Evolutionary conservation across 164 flowering plant genomes (phyloP), one percentile per base, ranked within the genome.

Genomic region (Liquidambar formosana): DNA sequence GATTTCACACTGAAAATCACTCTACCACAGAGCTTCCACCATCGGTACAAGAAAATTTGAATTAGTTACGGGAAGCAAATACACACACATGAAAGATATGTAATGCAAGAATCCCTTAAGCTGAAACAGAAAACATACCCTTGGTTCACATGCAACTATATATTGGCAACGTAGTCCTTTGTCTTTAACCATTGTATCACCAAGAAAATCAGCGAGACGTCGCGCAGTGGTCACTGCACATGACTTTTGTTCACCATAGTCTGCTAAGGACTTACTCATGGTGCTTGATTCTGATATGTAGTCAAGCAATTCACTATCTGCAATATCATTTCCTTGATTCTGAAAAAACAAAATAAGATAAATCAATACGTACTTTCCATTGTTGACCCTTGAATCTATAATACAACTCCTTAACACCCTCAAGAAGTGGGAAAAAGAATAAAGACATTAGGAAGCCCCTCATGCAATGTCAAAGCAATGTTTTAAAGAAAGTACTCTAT

Each of bases 221-320:
- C 76, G 92, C 10, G 99, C 99, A 57, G 99, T 96, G 70, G 99
- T 96, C 75, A 96, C 96, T 66, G 98, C 97, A 85, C 99, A 96
- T 47, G 99, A 96, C 76, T 93, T 96, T 68, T 96, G 97, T 65
- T 84, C 88, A n/a, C 99, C 99, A 78, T 96, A 96, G 19, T 93
- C 99, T 43, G 77, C 92, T 68, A 96, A 83, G 58, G 99, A 96
- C 82, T 96, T 96, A 84, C 99, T 96, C 99, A 96, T 96, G 61
- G 99, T 96, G 82, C 97, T 96, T 69, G 99, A 96, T 77, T 96
- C 99, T 38, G 99, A 96, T 77, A 96, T 96, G 72, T 90, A 96
- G 75, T 93, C 97, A 63, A 96, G 91, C 78, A 93, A 78, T 79
- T 96, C 99, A 63, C 93, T 89, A 59, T 96, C 98, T 54, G 95